These are phyloP conservation scores for Pichia cabralensis DNA, from an alignment of 805 yeast genomes.

Conservation along the genomic window DNA sequence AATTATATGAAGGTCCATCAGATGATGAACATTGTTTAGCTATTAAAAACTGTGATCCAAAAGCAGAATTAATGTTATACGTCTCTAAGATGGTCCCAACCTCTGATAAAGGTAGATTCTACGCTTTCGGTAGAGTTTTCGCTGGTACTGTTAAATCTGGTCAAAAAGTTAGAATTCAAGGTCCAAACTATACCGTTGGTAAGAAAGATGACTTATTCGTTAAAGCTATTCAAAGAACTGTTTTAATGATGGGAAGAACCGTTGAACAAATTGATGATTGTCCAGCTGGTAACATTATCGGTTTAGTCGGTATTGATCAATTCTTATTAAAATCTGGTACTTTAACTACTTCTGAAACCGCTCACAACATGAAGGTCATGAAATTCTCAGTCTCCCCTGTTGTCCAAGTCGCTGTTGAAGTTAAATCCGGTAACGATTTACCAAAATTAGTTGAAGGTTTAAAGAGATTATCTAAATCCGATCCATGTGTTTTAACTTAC, in stretches of 20 bases:
- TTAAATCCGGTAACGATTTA: conserved; percentile 97
- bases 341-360: conserved; percentile 88
- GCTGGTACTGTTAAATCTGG: conserved; percentile 99
- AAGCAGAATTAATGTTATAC: conserved; percentile 96
- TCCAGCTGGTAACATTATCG: conserved; percentile 99
- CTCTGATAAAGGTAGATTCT: conserved; percentile 99
- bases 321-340: conserved; percentile 99
- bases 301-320: conserved; percentile 99
- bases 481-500: conserved; percentile 90
- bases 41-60: conserved; percentile 97
- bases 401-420: conserved; percentile 99
- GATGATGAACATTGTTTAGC: conserved; percentile 86
- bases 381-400: conserved; percentile 99
- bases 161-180: conserved; percentile 99
- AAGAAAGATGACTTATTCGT: conserved; percentile 95
- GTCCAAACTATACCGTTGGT: conserved; percentile 99
- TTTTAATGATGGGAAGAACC: conserved; percentile 98
- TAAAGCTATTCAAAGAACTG: conserved; percentile 98
- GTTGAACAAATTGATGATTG: conserved; percentile 98
- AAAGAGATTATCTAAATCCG: conserved; percentile 98
- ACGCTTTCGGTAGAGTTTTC: conserved; percentile 99
- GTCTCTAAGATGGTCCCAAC: conserved; percentile 99
- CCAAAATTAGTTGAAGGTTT: conserved; percentile 99
- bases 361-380: conserved; percentile 99
- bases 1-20: conserved; percentile 97